A percentile compares a stretch with the other conserved stretches of the same genome.
Evolutionary conservation across 495 filamentous ascomycete genomes (phyloP).

Genomic region (Penicillium longicatenatum): DNA sequence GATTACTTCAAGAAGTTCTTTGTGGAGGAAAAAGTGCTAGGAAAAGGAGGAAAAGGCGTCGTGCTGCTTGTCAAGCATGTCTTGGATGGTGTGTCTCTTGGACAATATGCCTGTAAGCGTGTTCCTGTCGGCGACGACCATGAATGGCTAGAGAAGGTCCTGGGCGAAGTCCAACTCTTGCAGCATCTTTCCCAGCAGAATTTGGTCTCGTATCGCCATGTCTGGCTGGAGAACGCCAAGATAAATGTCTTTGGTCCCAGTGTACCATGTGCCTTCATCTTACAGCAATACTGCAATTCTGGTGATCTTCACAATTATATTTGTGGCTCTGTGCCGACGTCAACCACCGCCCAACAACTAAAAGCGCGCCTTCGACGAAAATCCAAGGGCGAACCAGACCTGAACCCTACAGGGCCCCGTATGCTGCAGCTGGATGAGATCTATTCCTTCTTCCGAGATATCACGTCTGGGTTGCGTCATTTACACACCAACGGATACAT

Average conservation of each 20-base stretch:
- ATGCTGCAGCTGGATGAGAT: constrained; percentile 86
- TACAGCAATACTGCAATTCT: constrained; percentile 95
- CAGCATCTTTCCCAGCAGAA: constrained; percentile 92
- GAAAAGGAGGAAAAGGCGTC: constrained; percentile 90
- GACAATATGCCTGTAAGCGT: constrained; percentile 93
- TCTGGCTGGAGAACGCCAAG: constrained; percentile 91
- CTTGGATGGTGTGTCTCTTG: constrained; percentile 82
- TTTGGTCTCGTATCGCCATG: constrained; percentile 94
- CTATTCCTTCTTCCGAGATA: constrained; percentile 94
- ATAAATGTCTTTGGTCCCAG: constrained; percentile 84
- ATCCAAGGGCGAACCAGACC: constrained; percentile 64
- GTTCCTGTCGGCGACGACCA: constrained; percentile 96
- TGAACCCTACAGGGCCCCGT: constrained; percentile 55
- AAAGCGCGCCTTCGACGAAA: constrained; percentile 83
- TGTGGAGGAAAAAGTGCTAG: constrained; percentile 80
- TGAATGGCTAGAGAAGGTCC: constrained; percentile 90
- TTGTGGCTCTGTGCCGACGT: constrained; percentile 60
- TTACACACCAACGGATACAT: constrained; percentile 94
- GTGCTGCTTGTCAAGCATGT: constrained; percentile 89
- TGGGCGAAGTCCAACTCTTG: constrained; percentile 89
- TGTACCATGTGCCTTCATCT: constrained; percentile 92
- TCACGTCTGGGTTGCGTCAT: constrained; percentile 87
- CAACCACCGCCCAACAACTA: constrained; percentile 73
- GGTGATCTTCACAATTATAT: constrained; percentile 92
- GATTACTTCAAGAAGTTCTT: constrained; percentile 93